Evolutionary conservation across 139 green algal genomes (phyloP), one percentile per base, ranked within the genome.

Genomic region (Chlamydomonas schloesseri): DNA sequence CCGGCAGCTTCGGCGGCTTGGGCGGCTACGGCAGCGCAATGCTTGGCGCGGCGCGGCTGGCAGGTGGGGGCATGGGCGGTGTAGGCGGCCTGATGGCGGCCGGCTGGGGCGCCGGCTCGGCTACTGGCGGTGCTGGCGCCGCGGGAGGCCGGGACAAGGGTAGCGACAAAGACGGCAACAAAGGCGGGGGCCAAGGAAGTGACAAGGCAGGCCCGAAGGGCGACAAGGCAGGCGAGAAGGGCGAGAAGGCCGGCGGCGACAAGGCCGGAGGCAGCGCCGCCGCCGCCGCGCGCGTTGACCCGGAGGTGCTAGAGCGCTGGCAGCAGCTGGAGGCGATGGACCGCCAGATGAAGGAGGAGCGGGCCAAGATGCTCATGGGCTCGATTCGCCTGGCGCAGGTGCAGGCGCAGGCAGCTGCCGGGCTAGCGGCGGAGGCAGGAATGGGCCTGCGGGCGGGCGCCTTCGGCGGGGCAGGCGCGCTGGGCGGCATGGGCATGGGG

Each of bases 241-340:
- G n/a, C n/a, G n/a, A n/a, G n/a, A n/a, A n/a, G n/a, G n/a, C n/a
- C n/a, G 73, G 28, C n/a, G 33, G 68, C 31, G 68, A 37, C 70
- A 37, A 23, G 36, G 37, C 33, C 11, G 33, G 46, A 26, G 75
- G n/a, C 65, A 42, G n/a, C n/a, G 29, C 36, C 23, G 77, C 77
- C 15, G 58, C 26, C 29, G 62, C 47, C 77, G 24, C 5, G n/a
- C 26, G 14, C 29, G 28, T 26, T 18, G 36, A 83, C 34, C 37
- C 76, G 24, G 60, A 33, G 26, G 17, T 83, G 62, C 76, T 58
- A 10, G 76, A 72, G 76, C 60, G 60, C n/a, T 60, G 36, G 76
- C 57, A 58, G 37, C 60, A 65, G 26, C 60, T 83, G 24, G 76
- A 83, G 76, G 50, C 67, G 28, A 60, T 83, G 36, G 76, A 83